Evolutionary conservation across 2,329 filamentous ascomycete species (phyloP), one percentile per base, ranked within the genome.

Genomic region (Ambrosiella beaveri): DNA sequence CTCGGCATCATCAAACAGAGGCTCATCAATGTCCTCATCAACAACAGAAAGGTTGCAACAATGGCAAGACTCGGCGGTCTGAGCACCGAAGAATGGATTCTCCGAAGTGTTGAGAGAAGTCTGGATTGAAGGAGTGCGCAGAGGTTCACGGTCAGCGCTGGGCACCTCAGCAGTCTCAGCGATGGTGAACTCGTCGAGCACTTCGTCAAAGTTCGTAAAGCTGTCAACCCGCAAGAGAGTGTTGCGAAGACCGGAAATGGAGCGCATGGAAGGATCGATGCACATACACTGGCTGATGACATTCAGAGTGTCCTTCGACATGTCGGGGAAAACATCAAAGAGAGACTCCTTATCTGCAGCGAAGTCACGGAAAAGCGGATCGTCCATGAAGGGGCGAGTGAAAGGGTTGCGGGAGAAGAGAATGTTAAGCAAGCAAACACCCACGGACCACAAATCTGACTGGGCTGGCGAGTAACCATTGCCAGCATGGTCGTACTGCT

Each of bases 231-330:
- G 85, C 62, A 82, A 72, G 39, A 98, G 80, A 57, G 87, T 86
- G 56, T 88, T 80, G 64, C 87, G 87, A 61, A 88, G 82, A 61
- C 81, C 86, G 38, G 78, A 74, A 54, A 98, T 75, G 39, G 90
- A 94, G 58, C 93, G 86, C 75, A 89, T 94, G 69, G 78, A 80
- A 9, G 93, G 93, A 67, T 98, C 91, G 64, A 98, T 73, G 65
- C 88, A 88, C 80, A 98, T 81, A 69, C 88, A 94, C 71, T 95
- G 80, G 56, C 84, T 82, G 70, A 98, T 82, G 64, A 98, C 88
- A 70, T 96, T 89, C 66, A 87, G 98, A 0, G 93, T 96, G 70
- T 98, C 93, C 70, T 95, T 88, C 54, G 91, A 97, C 91, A 98
- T 95, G 70, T 87, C 90, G 44, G 93, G 90, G 71, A 98, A 98